Conservation (phyloP, 148 eudicot genomes). For the Cornus controversa region DNA sequence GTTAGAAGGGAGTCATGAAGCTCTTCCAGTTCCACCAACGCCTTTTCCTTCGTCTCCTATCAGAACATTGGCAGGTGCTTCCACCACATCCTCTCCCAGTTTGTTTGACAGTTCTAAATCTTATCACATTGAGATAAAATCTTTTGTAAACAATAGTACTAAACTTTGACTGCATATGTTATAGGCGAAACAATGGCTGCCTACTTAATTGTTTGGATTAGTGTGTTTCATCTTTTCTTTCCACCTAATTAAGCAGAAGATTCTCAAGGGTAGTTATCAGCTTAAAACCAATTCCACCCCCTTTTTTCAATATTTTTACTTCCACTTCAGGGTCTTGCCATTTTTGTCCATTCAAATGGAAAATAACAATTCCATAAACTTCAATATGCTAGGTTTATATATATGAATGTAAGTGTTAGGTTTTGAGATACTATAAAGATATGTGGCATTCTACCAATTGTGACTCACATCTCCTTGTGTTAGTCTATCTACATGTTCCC, state of each 20-base stretch:
- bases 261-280: background rate
- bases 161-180: too few relatives aligned
- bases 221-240: background rate
- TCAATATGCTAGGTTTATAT: too few relatives aligned
- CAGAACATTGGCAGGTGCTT: background rate
- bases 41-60: background rate
- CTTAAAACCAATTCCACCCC: too few relatives aligned
- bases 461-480: background rate
- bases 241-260: background rate
- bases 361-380: too few relatives aligned
- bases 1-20: background rate
- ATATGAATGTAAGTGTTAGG: too few relatives aligned
- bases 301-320: too few relatives aligned
- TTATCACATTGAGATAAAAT: background rate
- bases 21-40: conserved; percentile 1
- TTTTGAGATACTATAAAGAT: too few relatives aligned
- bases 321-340: too few relatives aligned
- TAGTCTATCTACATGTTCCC: too few relatives aligned
- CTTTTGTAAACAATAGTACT: background rate
- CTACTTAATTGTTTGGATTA: background rate
- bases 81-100: background rate
- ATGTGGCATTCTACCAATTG: background rate
- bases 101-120: background rate
- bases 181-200: too few relatives aligned
- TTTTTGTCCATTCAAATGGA: too few relatives aligned